These are phyloP conservation scores for Suillus bovinus DNA, from an alignment of 768 basidiomycete species.

Conservation along the genomic window DNA sequence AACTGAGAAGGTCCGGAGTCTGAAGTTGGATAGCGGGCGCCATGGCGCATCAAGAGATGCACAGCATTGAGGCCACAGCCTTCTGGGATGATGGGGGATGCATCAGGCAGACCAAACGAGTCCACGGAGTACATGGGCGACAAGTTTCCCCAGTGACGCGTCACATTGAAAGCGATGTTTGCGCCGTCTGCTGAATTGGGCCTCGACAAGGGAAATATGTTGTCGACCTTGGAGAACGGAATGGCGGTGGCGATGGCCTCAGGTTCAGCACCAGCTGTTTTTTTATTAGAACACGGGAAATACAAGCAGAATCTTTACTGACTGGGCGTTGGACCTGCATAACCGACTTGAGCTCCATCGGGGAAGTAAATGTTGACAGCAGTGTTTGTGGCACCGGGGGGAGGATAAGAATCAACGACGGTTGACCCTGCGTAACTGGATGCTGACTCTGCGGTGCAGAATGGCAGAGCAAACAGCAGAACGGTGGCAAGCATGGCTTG, in stretches of 20 bases:
- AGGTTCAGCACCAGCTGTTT: slow-evolving; percentile 46
- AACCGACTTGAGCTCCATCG: slow-evolving; percentile 43
- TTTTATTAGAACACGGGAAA: not conserved
- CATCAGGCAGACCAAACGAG: too few species aligned
- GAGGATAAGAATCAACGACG: too few species aligned
- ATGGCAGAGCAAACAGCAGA: slow-evolving; percentile 10
- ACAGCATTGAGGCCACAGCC: too few species aligned
- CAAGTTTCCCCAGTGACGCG: too few species aligned
- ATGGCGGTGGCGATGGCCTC: slow-evolving; percentile 40
- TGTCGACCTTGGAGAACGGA: too few species aligned
- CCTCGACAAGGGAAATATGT: too few species aligned
- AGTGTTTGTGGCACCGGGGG: too few species aligned
- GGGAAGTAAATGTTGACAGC: slow-evolving; percentile 41
- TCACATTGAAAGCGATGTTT: too few species aligned
- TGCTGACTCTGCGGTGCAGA: slow-evolving; percentile 17
- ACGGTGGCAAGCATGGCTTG: slow-evolving; percentile 5
- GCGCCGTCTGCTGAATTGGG: too few species aligned
- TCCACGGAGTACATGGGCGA: too few species aligned
- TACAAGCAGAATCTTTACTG: slow-evolving; percentile 14
- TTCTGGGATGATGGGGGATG: too few species aligned
- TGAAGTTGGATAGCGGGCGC: slow-evolving; percentile 41
- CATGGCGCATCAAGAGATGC: too few species aligned
- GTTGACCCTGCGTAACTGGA: slow-evolving; percentile 46
- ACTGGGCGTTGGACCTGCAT: slow-evolving; percentile 51
- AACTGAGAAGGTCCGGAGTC: slow-evolving; percentile 30